Evolutionary conservation across 1,284 basidiomycete genomes (phyloP).

Genomic region (Sanghuangporus weigelae): DNA sequence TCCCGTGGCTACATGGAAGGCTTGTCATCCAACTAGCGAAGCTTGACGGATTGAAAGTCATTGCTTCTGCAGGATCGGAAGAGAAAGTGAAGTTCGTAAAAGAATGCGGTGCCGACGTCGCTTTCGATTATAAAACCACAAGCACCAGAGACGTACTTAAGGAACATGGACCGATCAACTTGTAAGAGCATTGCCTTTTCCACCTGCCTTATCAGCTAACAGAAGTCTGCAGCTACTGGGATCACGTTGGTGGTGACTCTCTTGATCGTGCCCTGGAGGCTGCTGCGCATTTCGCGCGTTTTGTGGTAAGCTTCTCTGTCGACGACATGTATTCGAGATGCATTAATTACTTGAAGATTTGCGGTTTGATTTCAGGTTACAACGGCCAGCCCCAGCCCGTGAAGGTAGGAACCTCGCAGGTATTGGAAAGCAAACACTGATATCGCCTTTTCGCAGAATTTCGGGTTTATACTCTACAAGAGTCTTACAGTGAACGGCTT

Average conservation of each 20-base stretch:
- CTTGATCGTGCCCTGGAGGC: slow-evolving; percentile 15
- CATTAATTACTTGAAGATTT: neutral
- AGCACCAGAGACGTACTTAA: slow-evolving; percentile 34
- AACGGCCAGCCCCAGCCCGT: neutral
- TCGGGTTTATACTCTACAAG: slow-evolving; percentile 35
- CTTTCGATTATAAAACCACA: slow-evolving; percentile 33
- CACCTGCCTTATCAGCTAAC: neutral
- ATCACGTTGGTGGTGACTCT: slow-evolving; percentile 16
- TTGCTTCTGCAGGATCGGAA: slow-evolving; percentile 35
- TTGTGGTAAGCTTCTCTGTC: slow-evolving; percentile 11
- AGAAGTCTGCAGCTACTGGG: slow-evolving; percentile 16
- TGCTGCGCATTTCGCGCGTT: slow-evolving; percentile 3
- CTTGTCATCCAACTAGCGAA: slow-evolving; percentile 35
- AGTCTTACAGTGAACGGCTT: slow-evolving; percentile 41
- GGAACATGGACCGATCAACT: slow-evolving; percentile 30
- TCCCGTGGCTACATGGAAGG: neutral
- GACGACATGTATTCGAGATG: neutral
- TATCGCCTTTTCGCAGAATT: slow-evolving; percentile 16
- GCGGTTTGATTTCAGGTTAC: slow-evolving; percentile 4
- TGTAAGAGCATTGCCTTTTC: slow-evolving; percentile 3
- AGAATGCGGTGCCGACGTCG: slow-evolving; percentile 32
- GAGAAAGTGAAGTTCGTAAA: slow-evolving; percentile 36
- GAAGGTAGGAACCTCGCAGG: neutral
- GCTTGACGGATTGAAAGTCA: slow-evolving; percentile 32
- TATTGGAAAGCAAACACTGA: neutral